phyloP scores from a whole-genome alignment of 192 early-diverging fungal species.

The Linderina pennispora region DNA sequence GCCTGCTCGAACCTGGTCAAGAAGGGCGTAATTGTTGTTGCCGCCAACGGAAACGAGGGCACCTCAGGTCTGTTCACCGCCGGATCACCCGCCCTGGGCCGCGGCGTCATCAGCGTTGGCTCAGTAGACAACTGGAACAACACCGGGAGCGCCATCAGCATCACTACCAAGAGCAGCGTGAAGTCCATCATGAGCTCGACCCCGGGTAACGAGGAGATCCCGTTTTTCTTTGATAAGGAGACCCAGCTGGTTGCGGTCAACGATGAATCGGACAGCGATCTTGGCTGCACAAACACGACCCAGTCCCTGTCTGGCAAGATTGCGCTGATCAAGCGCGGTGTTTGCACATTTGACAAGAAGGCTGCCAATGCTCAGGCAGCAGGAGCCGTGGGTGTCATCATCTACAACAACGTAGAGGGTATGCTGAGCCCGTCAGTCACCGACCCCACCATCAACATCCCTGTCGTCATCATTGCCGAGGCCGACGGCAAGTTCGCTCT shows the following conservation, averaged over 20 bases:
- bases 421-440: slow-evolving; percentile 13
- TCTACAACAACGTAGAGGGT: slow-evolving; percentile 43
- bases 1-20: slow-evolving; percentile 40
- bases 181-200: too few relatives aligned
- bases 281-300: slow-evolving; percentile 13
- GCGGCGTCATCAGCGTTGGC: slow-evolving; percentile 53
- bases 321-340: slow-evolving; percentile 43
- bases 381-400: slow-evolving; percentile 48
- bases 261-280: slow-evolving; percentile 2
- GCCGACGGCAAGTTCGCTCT: slow-evolving; percentile 33
- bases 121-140: slow-evolving; percentile 49
- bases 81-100: slow-evolving; percentile 43
- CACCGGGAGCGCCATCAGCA: slow-evolving; percentile 16
- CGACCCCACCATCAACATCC: slow-evolving; percentile 23
- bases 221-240: too few relatives aligned
- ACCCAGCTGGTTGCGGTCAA: slow-evolving; percentile 4
- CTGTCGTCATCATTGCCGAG: slow-evolving; percentile 26
- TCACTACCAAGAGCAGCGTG: slow-evolving; percentile 12
- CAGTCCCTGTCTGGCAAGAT: slow-evolving; percentile 25
- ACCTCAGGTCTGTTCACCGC: slow-evolving; percentile 50
- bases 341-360: slow-evolving; percentile 42
- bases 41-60: slow-evolving; percentile 76
- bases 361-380: slow-evolving; percentile 38
- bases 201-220: too few relatives aligned
- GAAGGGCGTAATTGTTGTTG: slow-evolving; percentile 53